phyloP scores from a whole-genome alignment of 2,329 filamentous ascomycete genomes.

The Eutypa lata region DNA sequence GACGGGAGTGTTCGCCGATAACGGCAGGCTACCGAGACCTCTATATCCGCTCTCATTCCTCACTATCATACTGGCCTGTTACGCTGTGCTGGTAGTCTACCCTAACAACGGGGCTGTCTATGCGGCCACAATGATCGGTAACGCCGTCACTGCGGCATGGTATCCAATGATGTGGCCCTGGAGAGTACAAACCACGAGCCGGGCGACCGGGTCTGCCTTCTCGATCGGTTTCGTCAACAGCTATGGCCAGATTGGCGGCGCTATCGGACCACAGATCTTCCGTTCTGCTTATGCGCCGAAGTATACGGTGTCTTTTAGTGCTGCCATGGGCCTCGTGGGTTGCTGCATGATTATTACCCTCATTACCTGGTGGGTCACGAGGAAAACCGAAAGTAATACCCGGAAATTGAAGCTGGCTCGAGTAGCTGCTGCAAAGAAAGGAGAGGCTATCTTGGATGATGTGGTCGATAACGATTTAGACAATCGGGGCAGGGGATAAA shows the following conservation, averaged over 20 bases:
- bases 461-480: slow-evolving; percentile 36
- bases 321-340: slow-evolving; percentile 42
- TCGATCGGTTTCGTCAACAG: slow-evolving; percentile 48
- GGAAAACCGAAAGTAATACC: slow-evolving; percentile 41
- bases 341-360: slow-evolving; percentile 38
- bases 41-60: slow-evolving; percentile 41
- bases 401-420: slow-evolving; percentile 39
- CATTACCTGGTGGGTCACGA: slow-evolving; percentile 43
- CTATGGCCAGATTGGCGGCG: slow-evolving; percentile 47
- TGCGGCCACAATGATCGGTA: slow-evolving; percentile 42
- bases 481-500: slow-evolving; percentile 8
- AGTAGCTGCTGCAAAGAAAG: slow-evolving; percentile 36
- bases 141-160: slow-evolving; percentile 39
- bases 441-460: slow-evolving; percentile 41
- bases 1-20: slow-evolving; percentile 40
- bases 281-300: slow-evolving; percentile 39
- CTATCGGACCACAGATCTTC: slow-evolving; percentile 46
- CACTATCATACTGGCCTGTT: slow-evolving; percentile 40
- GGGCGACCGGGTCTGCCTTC: slow-evolving; percentile 47
- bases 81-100: slow-evolving; percentile 42
- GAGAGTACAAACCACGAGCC: slow-evolving; percentile 44
- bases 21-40: slow-evolving; percentile 39
- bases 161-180: slow-evolving; percentile 52
- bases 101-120: slow-evolving; percentile 45
- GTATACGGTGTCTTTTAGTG: slow-evolving; percentile 41